Evolutionary conservation across 2,329 filamentous ascomycete genomes (phyloP).

Genomic region (Alternaria dauci): DNA sequence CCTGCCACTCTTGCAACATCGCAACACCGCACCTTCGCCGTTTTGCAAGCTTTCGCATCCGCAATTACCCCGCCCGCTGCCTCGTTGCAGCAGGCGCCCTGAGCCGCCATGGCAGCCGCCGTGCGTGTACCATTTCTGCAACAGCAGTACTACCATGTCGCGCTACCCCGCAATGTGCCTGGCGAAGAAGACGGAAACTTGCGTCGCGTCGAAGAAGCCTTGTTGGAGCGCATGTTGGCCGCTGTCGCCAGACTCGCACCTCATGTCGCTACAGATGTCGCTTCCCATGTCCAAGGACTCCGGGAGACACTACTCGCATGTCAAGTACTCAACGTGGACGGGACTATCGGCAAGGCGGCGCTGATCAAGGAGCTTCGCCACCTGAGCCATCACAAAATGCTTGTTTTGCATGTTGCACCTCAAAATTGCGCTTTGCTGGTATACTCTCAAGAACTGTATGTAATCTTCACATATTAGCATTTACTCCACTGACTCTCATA

Average conservation of each 20-base stretch:
- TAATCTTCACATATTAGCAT: slow-evolving; percentile 14
- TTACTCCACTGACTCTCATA: slow-evolving; percentile 14
- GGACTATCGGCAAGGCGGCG: slow-evolving; percentile 32
- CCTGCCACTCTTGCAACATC: background rate
- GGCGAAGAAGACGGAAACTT: slow-evolving; percentile 44
- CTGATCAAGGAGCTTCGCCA: slow-evolving; percentile 30
- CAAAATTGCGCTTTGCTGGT: slow-evolving; percentile 62
- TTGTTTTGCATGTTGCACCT: slow-evolving; percentile 57
- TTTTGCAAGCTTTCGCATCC: background rate
- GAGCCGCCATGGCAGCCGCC: slow-evolving; percentile 28
- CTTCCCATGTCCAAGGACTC: slow-evolving; percentile 22
- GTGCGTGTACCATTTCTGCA: slow-evolving; percentile 23
- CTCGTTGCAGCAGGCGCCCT: slow-evolving; percentile 6
- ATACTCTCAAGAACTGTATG: slow-evolving; percentile 45
- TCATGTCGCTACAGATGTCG: slow-evolving; percentile 17
- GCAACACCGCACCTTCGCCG: background rate
- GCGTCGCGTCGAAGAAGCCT: slow-evolving; percentile 34
- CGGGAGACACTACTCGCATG: slow-evolving; percentile 25
- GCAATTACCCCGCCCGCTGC: slow-evolving; percentile 3
- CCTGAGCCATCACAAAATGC: slow-evolving; percentile 29
- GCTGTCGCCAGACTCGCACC: slow-evolving; percentile 31
- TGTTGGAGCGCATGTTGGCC: slow-evolving; percentile 41
- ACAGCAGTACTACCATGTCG: slow-evolving; percentile 49
- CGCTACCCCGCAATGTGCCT: slow-evolving; percentile 52
- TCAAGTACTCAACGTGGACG: slow-evolving; percentile 32